phyloP scores from a whole-genome alignment of 352 stramenopile species.

The Globisporangium parvum region DNA sequence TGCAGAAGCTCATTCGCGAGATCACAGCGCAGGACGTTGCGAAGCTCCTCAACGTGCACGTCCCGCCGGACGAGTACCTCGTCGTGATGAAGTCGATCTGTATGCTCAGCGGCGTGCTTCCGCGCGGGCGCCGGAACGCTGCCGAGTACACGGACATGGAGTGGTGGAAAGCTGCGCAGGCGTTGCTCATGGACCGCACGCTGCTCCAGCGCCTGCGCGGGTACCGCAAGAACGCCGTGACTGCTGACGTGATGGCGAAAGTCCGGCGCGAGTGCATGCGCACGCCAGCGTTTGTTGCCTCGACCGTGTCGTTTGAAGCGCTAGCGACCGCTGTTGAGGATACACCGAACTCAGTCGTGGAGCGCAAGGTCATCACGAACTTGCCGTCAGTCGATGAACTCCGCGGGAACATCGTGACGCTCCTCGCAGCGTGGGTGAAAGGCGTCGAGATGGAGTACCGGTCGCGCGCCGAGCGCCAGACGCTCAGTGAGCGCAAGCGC shows the following conservation, averaged over 20 bases:
- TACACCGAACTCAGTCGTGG: conserved; percentile 5
- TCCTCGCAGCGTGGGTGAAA: conserved; percentile 62
- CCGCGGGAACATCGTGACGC: conserved; percentile 37
- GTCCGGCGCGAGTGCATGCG: conserved; percentile 66
- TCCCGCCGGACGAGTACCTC: conserved; percentile 40
- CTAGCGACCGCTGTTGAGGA: conserved; percentile 2
- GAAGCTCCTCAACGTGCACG: conserved; percentile 44
- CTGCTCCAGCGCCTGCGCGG: conserved; percentile 49
- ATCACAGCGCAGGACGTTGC: conserved; percentile 79
- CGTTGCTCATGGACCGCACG: conserved; percentile 72
- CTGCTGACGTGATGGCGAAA: conserved; percentile 71
- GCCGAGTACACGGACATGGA: conserved; percentile 69
- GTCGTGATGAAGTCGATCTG: conserved; percentile 74
- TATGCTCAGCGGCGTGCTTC: conserved; percentile 54
- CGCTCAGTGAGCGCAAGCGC: conserved; percentile 47
- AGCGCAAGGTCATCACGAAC: conserved; percentile 10
- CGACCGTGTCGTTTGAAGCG: conserved; percentile 21
- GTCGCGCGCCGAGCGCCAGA: conserved; percentile 41
- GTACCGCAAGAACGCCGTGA: conserved; percentile 43
- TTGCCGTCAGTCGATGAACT: conserved; percentile 32
- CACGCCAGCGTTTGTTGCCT: conserved; percentile 32
- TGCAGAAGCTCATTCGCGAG: conserved; percentile 51
- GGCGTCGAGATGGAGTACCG: conserved; percentile 76
- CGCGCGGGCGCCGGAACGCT: conserved; percentile 41
- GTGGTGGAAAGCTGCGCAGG: conserved; percentile 78